Percentiles rank a stretch among this genome's conserved stretches.
These are phyloP conservation scores for Colletotrichum sidae DNA, from an alignment of 2,329 filamentous ascomycete species.

Conservation along the genomic window DNA sequence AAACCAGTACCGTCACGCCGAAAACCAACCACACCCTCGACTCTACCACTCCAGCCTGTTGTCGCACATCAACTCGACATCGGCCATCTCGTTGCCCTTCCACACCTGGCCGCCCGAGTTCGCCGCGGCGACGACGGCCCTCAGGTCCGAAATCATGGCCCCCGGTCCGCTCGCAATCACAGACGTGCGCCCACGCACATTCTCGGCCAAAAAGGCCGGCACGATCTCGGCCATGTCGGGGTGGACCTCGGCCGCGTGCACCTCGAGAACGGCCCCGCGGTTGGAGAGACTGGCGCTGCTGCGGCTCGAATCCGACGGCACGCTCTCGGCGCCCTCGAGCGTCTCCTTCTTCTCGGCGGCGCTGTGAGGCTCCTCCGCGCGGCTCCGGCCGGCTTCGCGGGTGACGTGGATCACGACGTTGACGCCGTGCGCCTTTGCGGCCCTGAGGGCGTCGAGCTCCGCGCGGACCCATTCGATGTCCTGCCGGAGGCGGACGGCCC, in stretches of 20 bases:
- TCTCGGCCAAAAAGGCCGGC: conserved; percentile 58
- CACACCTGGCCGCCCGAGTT: conserved; percentile 67
- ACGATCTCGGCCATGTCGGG: conserved; percentile 62
- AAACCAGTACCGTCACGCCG: no score
- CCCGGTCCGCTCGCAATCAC: conserved; percentile 72
- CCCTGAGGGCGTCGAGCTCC: conserved; percentile 7
- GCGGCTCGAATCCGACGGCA: conserved; percentile 56
- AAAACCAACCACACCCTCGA: no score
- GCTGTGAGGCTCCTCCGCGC: fast-evolving
- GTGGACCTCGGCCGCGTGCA: conserved; percentile 47
- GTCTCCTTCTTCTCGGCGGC: background rate
- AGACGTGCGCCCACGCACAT: conserved; percentile 60
- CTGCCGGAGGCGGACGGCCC: conserved; percentile 64
- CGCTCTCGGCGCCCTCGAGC: background rate
- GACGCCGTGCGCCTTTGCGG: conserved; percentile 15
- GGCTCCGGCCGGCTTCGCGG: background rate
- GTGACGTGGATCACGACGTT: conserved; percentile 14
- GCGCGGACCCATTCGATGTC: conserved; percentile 36
- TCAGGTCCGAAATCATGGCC: conserved; percentile 69
- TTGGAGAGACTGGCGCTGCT: conserved; percentile 64
- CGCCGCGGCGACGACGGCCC: conserved; percentile 62
- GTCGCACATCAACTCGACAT: conserved; percentile 69
- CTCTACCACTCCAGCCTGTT: conserved; percentile 66
- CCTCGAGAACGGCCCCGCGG: conserved; percentile 37
- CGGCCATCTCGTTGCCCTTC: conserved; percentile 66